Conservation (phyloP, 2,329 filamentous ascomycete species). For the Neofusicoccum umdonicola region DNA sequence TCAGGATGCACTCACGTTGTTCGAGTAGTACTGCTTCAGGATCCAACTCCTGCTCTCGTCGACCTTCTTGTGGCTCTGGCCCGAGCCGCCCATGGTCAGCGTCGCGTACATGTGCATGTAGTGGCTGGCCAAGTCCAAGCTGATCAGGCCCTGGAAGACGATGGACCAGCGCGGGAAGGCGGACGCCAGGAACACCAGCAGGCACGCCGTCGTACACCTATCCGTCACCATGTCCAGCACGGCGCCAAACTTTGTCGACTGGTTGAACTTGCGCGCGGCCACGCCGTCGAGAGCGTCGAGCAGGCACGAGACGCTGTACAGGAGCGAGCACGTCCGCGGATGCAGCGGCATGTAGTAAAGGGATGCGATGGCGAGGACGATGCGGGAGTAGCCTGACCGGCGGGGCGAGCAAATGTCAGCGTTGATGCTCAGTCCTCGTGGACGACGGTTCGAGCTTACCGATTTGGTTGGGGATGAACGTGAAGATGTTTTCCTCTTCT, state of each 20-base stretch:
- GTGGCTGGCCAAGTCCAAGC: constrained; percentile 89
- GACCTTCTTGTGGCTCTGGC: constrained; percentile 87
- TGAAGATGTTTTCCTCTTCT: constrained; percentile 53
- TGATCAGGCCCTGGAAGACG: constrained; percentile 89
- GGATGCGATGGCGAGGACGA: constrained; percentile 71
- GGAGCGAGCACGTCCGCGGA: constrained; percentile 86
- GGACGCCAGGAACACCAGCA: constrained; percentile 90
- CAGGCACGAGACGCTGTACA: constrained; percentile 91
- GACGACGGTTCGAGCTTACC: constrained; percentile 34
- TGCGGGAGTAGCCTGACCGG: constrained; percentile 47
- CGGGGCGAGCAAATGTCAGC: neutral
- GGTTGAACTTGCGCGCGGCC: constrained; percentile 81
- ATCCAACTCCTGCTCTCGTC: constrained; percentile 85
- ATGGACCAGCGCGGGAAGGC: constrained; percentile 94
- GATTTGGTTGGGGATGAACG: constrained; percentile 54
- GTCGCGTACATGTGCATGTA: constrained; percentile 99
- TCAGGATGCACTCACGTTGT: constrained; percentile 65
- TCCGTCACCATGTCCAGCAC: constrained; percentile 99
- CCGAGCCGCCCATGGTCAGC: constrained; percentile 77
- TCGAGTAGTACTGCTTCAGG: constrained; percentile 94
- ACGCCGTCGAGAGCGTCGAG: constrained; percentile 94
- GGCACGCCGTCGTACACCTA: constrained; percentile 90
- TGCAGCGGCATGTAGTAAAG: constrained; percentile 99
- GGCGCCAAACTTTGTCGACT: constrained; percentile 92
- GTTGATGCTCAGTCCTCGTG: neutral